phyloP scores from a whole-genome alignment of 345 rosid species.

The Turnera subulata region DNA sequence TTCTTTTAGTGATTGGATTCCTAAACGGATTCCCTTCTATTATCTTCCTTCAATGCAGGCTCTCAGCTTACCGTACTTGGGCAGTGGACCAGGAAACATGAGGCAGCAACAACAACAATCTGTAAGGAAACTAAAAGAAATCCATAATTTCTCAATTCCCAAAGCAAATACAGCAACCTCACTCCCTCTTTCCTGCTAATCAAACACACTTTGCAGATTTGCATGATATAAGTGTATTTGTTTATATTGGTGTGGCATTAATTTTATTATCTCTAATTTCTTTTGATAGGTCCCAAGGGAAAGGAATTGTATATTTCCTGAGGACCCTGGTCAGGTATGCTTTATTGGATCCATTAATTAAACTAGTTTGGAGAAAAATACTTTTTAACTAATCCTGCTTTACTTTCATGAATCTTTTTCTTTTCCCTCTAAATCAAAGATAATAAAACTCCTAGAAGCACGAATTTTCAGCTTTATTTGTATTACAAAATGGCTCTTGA shows the following conservation, averaged over 20 bases:
- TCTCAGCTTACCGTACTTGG: slow-evolving; percentile 93
- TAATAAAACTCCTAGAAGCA: too few species aligned
- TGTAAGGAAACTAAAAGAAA: slow-evolving; percentile 45
- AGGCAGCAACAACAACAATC: slow-evolving; percentile 57
- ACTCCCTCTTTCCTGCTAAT: neutral
- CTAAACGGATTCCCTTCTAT: slow-evolving; percentile 10
- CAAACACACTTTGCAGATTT: too few species aligned
- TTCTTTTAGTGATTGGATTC: slow-evolving; percentile 16
- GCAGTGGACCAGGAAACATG: slow-evolving; percentile 55
- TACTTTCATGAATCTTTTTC: neutral
- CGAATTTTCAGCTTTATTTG: too few species aligned
- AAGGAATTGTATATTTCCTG: slow-evolving; percentile 76
- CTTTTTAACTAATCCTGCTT: neutral
- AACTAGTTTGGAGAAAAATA: slow-evolving; percentile 9
- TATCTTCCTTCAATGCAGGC: slow-evolving; percentile 51
- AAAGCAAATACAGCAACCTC: neutral
- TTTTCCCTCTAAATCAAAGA: neutral
- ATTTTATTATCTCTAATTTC: slow-evolving; percentile 21
- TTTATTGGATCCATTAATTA: slow-evolving; percentile 21
- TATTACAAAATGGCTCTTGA: too few species aligned
- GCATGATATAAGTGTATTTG: neutral
- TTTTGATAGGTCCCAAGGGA: slow-evolving; percentile 65
- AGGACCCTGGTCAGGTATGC: slow-evolving; percentile 85
- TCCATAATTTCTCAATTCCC: slow-evolving; percentile 10
- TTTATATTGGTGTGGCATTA: slow-evolving; percentile 2